A percentile compares a stretch with the other conserved stretches of the same genome.
phyloP scores from a whole-genome alignment of 1,139 yeast genomes.

The Blastobotrys petasosporus region DNA sequence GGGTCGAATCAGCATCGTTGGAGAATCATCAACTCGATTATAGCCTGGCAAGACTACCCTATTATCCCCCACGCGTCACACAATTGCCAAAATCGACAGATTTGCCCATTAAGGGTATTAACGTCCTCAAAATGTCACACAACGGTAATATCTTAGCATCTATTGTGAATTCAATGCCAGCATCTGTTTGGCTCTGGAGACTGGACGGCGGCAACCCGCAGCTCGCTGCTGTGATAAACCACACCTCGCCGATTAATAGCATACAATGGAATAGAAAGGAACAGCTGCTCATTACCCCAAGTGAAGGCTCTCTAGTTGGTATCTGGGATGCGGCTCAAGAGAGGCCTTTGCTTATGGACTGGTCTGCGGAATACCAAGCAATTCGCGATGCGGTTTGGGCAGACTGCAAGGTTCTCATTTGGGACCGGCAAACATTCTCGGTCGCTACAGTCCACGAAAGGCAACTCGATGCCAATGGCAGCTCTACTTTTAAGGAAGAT shows the following conservation, averaged over 20 bases:
- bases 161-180: constrained; percentile 18
- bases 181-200: constrained; percentile 24
- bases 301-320: constrained; percentile 16
- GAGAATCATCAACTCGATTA: constrained; percentile 8
- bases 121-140: constrained; percentile 15
- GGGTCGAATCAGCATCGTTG: constrained; percentile 19
- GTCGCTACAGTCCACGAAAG: neutral
- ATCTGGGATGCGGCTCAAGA: constrained; percentile 14
- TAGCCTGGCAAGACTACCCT: constrained; percentile 13
- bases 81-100: neutral
- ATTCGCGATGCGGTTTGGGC: constrained; percentile 3
- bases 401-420: constrained; percentile 1
- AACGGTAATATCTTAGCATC: constrained; percentile 17
- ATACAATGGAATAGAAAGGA: constrained; percentile 17
- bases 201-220: constrained; percentile 7
- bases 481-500: too few species aligned
- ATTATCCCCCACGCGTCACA: constrained; percentile 6
- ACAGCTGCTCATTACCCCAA: constrained; percentile 15
- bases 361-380: constrained; percentile 5
- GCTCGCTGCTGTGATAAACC: constrained; percentile 17
- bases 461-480: too few species aligned
- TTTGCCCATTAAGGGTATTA: constrained; percentile 5
- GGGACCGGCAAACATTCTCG: constrained; percentile 9
- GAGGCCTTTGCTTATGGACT: constrained; percentile 14
- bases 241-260: constrained; percentile 15